These are phyloP conservation scores for Boletus tylopilopsis DNA, from an alignment of 768 basidiomycete genomes.

Conservation along the genomic window DNA sequence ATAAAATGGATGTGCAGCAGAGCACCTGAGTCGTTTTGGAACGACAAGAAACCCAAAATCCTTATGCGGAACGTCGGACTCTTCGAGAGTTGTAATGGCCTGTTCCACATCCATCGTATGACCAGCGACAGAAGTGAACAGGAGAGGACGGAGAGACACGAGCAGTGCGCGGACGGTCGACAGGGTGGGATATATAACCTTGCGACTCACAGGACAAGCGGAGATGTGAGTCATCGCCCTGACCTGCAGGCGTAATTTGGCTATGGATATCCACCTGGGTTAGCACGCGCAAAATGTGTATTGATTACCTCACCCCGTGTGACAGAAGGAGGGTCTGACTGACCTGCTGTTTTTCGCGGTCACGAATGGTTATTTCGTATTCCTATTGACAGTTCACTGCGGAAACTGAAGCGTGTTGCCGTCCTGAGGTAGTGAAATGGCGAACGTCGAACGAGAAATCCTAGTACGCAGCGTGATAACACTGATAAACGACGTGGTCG, in stretches of 20 bases:
- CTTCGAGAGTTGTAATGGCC: background rate
- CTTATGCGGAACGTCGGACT: background rate
- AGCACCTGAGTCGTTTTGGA: conserved; percentile 14
- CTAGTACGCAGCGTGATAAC: background rate
- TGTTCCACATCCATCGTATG: conserved; percentile 16
- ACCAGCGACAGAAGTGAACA: conserved; percentile 3
- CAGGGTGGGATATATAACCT: conserved; percentile 11
- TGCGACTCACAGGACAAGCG: background rate
- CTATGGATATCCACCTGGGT: background rate
- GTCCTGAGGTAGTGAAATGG: background rate
- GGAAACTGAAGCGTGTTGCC: background rate
- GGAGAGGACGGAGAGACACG: background rate
- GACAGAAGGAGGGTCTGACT: background rate
- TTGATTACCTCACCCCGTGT: background rate
- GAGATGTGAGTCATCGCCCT: conserved; percentile 15
- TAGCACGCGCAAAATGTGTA: background rate
- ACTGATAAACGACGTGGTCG: no score
- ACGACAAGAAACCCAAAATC: conserved; percentile 13
- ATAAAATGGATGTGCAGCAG: conserved; percentile 3
- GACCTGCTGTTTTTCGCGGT: background rate
- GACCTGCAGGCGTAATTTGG: conserved; percentile 3
- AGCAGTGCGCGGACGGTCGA: background rate
- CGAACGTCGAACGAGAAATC: background rate
- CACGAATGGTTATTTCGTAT: background rate
- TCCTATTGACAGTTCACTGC: background rate